phyloP scores from a whole-genome alignment of 768 basidiomycete species.

The Russula compacta region DNA sequence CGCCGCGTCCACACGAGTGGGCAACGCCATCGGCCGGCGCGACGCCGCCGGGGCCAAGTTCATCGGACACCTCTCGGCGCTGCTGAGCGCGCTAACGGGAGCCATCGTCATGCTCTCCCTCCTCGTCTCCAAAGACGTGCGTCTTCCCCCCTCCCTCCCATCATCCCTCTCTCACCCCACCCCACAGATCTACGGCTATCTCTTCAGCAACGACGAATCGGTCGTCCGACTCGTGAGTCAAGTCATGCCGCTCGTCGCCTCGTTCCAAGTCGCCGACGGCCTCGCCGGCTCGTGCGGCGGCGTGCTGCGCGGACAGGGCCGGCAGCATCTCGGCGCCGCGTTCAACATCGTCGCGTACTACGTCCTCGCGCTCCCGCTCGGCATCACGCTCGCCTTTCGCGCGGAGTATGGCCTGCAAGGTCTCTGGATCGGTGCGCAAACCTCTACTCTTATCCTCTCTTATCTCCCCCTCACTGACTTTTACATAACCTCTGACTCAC shows the following conservation, averaged over 20 bases:
- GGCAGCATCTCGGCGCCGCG: constrained; percentile 64
- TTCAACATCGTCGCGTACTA: constrained; percentile 67
- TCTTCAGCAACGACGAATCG: constrained; percentile 56
- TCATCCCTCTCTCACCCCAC: neutral
- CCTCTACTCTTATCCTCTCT: neutral
- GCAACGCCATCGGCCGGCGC: constrained; percentile 59
- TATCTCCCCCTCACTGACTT: neutral
- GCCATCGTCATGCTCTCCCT: constrained; percentile 49
- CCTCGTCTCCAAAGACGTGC: constrained; percentile 47
- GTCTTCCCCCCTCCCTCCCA: constrained; percentile 17
- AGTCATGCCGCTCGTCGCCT: constrained; percentile 47
- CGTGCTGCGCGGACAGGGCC: constrained; percentile 40
- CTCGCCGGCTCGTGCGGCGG: constrained; percentile 44
- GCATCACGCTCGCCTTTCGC: constrained; percentile 42
- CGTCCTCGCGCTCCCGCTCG: constrained; percentile 43
- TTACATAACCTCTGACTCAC: neutral
- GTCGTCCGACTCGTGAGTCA: constrained; percentile 41
- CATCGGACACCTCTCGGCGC: constrained; percentile 53
- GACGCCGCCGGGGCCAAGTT: constrained; percentile 43
- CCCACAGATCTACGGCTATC: constrained; percentile 49
- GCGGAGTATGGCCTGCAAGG: constrained; percentile 38
- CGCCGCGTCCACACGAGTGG: constrained; percentile 63
- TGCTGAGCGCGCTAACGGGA: constrained; percentile 55
- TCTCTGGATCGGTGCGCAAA: constrained; percentile 39
- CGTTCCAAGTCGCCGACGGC: constrained; percentile 48